phyloP scores from a whole-genome alignment of 352 stramenopile species.

The Globisporangium uncinulatum region DNA sequence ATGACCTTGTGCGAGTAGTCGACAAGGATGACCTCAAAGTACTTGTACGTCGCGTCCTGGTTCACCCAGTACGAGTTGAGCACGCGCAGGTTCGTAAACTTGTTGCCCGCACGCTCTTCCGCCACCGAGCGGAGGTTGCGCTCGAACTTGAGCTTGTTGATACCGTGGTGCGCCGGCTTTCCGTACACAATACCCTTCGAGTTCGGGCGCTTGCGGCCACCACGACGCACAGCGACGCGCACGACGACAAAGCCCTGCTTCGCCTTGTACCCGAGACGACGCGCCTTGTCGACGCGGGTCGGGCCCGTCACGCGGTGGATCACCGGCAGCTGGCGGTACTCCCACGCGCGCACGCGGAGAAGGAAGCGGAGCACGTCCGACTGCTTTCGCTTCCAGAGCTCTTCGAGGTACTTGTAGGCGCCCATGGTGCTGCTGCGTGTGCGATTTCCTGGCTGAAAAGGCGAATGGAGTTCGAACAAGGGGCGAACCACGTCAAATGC shows the following conservation, averaged over 20 bases:
- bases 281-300: slow-evolving; percentile 98
- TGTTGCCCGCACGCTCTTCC: slow-evolving; percentile 97
- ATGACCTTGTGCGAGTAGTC: slow-evolving; percentile 98
- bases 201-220: slow-evolving; percentile 99
- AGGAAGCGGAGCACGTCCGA: slow-evolving; percentile 99
- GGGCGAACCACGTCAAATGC: neutral
- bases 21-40: slow-evolving; percentile 99
- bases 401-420: slow-evolving; percentile 99
- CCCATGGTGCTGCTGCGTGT: slow-evolving; percentile 80
- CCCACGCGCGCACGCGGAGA: slow-evolving; percentile 95
- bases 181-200: slow-evolving; percentile 99
- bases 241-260: slow-evolving; percentile 99
- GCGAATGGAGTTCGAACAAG: slow-evolving; percentile 15
- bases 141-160: slow-evolving; percentile 99
- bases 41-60: slow-evolving; percentile 99
- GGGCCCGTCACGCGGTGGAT: slow-evolving; percentile 93
- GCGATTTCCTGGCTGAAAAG: slow-evolving; percentile 41
- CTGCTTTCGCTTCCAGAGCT: slow-evolving; percentile 99
- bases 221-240: slow-evolving; percentile 95
- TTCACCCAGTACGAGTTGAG: slow-evolving; percentile 99
- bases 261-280: slow-evolving; percentile 99
- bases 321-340: slow-evolving; percentile 99
- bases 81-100: slow-evolving; percentile 98
- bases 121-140: slow-evolving; percentile 97
- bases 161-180: slow-evolving; percentile 99